phyloP scores from a whole-genome alignment of 2,329 filamentous ascomycete species.

The Colletotrichum tofieldiae region DNA sequence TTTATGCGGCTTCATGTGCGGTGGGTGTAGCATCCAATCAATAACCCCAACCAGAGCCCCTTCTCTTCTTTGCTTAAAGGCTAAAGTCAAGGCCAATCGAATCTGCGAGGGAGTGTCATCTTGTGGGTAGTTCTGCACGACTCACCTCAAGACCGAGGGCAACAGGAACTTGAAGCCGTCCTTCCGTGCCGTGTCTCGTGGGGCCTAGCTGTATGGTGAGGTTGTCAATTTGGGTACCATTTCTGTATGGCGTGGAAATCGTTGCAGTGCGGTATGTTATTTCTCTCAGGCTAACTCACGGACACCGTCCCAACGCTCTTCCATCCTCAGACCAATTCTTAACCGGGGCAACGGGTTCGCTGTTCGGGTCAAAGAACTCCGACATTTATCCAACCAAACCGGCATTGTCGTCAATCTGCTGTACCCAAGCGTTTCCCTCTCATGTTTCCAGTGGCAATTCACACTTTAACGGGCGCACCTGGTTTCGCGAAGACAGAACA shows the following conservation, averaged over 20 bases:
- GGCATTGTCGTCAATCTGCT: conserved; percentile 8
- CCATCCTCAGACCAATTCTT: conserved; percentile 5
- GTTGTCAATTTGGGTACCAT: conserved; percentile 33
- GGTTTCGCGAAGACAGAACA: not conserved
- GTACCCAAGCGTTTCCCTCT: conserved; percentile 4
- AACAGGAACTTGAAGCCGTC: conserved; percentile 25
- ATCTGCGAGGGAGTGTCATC: conserved; percentile 24
- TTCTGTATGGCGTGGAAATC: conserved; percentile 4
- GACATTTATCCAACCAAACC: conserved; percentile 10
- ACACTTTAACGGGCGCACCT: conserved; percentile 16
- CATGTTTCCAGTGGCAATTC: not conserved
- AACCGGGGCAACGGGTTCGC: conserved; percentile 10
- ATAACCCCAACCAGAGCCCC: not conserved
- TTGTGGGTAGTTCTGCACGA: conserved; percentile 24
- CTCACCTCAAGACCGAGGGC: conserved; percentile 27
- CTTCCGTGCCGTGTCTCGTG: conserved; percentile 40
- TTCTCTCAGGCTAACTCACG: conserved; percentile 42
- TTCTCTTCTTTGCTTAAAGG: conserved; percentile 5
- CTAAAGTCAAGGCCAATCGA: conserved; percentile 24
- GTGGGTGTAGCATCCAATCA: conserved; percentile 5
- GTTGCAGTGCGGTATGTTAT: conserved; percentile 36
- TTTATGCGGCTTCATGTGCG: not conserved
- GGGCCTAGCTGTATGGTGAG: conserved; percentile 18
- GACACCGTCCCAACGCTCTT: conserved; percentile 15
- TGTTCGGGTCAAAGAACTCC: conserved; percentile 30